phyloP scores from a whole-genome alignment of 768 basidiomycete species.

The Termitomyces eurrhizus region DNA sequence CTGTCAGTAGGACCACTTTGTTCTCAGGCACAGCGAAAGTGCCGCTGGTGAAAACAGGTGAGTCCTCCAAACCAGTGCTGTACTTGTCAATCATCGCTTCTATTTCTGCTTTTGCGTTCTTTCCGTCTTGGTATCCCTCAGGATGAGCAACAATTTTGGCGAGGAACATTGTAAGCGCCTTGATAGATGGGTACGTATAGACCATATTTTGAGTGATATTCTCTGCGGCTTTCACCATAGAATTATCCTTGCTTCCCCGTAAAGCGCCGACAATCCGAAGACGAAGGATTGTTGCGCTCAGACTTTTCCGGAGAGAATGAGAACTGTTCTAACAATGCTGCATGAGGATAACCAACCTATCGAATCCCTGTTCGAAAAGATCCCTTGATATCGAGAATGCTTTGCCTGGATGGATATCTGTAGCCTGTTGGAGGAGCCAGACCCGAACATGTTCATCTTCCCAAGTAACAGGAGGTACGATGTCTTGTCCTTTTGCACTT shows the following conservation, averaged over 20 bases:
- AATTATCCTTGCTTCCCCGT: slow-evolving; percentile 12
- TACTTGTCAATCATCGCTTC: slow-evolving; percentile 39
- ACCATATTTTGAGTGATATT: slow-evolving; percentile 25
- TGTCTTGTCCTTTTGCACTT: slow-evolving; percentile 17
- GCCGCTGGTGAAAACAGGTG: neutral
- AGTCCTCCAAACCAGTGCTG: slow-evolving; percentile 10
- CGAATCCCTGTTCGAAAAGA: slow-evolving; percentile 17
- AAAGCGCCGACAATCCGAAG: slow-evolving; percentile 32
- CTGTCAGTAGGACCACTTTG: slow-evolving; percentile 16
- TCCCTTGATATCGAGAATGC: neutral
- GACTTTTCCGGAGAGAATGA: slow-evolving; percentile 14
- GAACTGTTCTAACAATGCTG: neutral
- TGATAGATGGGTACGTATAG: slow-evolving; percentile 26
- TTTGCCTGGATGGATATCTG: slow-evolving; percentile 13
- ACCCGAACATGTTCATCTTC: slow-evolving; percentile 14
- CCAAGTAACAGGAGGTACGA: slow-evolving; percentile 23
- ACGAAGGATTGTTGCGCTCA: slow-evolving; percentile 34
- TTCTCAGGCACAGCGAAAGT: neutral
- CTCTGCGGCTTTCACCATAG: slow-evolving; percentile 18
- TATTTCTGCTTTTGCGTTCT: slow-evolving; percentile 7
- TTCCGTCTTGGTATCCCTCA: neutral
- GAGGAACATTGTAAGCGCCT: slow-evolving; percentile 19
- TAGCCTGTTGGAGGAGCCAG: slow-evolving; percentile 23
- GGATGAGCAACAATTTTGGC: slow-evolving; percentile 10
- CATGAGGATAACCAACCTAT: slow-evolving; percentile 7